Base-by-base conservation (phyloP, 768 basidiomycete species). In the Leccinum broughii region DNA sequence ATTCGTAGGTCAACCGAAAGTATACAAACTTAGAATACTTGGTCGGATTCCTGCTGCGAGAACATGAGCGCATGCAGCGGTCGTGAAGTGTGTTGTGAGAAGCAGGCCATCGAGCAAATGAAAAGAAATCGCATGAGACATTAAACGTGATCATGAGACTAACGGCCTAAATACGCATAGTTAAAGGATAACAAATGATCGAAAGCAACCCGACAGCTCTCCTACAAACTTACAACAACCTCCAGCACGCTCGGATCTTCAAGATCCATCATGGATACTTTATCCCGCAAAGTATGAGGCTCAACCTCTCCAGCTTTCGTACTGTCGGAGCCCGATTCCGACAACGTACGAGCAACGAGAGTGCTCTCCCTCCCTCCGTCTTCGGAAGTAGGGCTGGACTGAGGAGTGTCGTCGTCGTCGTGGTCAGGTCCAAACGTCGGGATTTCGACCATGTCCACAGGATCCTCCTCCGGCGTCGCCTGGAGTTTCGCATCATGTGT, bases 241-340 rank as follows among this genome's bases (percentile, higher is more conserved):
- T 48, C 59, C 3, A 57, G 61, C 56, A 57, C 30, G 34, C 55
- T 60, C 37, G 57, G 49, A 70, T 68, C 70, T 49, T 73, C 72
- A 34, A 68, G 72, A 72, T 66, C 66, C 41, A 64, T 49, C 48
- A 66, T 58, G 35, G 49, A 55, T 54, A 65, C 63, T 66, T 72
- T 72, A 56, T 70, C 68, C 72, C 41, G 68, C 53, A 70, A 68
- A 62, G 62, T 56, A 50, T 54, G 64, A 65, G 61, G 61, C 26
- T 70, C 66, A 55, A 63, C 68, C 60, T 69, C 72, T 55, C 66
- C 72, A 34, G 59, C 50, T 46, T 51, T 60, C 37, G 72, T 72
- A 28, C 66, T 64, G 39, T 74, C 74, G 32, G 74, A 74, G 41
- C 61, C 64, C 46, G 64, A 64, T 55, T 74, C 72, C 2, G 72